Evolutionary conservation across 2,329 filamentous ascomycete genomes (phyloP).

Genomic region (Botryotinia convoluta): DNA sequence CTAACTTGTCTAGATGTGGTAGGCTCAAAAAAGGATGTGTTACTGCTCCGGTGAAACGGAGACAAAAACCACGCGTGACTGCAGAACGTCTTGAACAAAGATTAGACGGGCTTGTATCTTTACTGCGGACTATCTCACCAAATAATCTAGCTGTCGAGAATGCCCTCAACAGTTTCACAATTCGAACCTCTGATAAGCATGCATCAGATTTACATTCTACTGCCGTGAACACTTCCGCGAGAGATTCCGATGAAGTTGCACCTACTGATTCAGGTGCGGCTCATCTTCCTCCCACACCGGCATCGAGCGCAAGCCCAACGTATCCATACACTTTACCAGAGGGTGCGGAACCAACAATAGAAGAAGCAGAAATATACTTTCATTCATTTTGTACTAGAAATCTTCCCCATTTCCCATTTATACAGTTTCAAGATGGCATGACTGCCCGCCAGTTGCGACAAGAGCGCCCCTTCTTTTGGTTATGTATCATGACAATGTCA

Average conservation of each 20-base stretch:
- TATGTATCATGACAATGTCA: conserved; percentile 49
- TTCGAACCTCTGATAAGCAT: neutral
- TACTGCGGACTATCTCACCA: conserved; percentile 12
- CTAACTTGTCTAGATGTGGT: conserved; percentile 20
- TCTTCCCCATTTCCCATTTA: conserved; percentile 47
- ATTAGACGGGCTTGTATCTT: conserved; percentile 24
- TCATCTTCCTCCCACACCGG: conserved; percentile 2
- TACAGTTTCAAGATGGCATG: conserved; percentile 42
- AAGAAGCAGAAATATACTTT: conserved; percentile 44
- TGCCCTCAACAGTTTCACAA: conserved; percentile 1
- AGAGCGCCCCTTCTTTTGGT: conserved; percentile 50
- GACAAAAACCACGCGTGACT: conserved; percentile 19
- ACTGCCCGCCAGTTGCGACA: conserved; percentile 42
- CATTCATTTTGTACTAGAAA: conserved; percentile 43
- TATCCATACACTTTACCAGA: conserved; percentile 5
- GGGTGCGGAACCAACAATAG: conserved; percentile 26
- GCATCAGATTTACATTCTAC: neutral
- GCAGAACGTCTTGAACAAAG: conserved; percentile 26
- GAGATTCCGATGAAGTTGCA: neutral
- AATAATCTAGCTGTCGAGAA: conserved; percentile 14
- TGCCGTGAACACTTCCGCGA: neutral
- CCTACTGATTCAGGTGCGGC: neutral
- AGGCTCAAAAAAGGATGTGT: conserved; percentile 23
- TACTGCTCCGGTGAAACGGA: conserved; percentile 19
- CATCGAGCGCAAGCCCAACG: neutral